These are phyloP conservation scores for Saraca asoca DNA, from an alignment of 331 rosid genomes.

Conservation along the genomic window DNA sequence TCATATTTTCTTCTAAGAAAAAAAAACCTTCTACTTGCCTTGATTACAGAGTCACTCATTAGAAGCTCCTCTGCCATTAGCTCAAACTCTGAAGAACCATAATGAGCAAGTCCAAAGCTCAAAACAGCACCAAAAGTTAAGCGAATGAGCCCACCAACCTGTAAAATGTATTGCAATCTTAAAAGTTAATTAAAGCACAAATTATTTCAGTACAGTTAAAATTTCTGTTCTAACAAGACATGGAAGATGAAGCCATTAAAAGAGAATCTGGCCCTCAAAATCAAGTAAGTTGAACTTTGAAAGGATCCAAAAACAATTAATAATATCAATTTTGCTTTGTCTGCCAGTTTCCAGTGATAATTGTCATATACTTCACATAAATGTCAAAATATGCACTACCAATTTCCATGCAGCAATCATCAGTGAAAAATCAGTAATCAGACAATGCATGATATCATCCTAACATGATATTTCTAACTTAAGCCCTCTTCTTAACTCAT, in stretches of 20 bases:
- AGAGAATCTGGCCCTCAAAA: conserved; percentile 20
- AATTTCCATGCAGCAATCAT: too few relatives aligned
- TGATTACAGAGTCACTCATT: conserved; percentile 92
- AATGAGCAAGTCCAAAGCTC: conserved; percentile 93
- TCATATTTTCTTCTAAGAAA: conserved; percentile 1
- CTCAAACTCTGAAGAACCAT: conserved; percentile 90
- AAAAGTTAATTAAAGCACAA: conserved; percentile 26
- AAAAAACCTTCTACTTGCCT: conserved; percentile 48
- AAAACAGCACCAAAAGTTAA: conserved; percentile 64
- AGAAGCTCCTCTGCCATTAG: conserved; percentile 97
- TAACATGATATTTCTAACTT: too few relatives aligned
- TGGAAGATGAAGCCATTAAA: conserved; percentile 8
- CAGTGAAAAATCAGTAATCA: too few relatives aligned
- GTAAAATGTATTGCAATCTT: conserved; percentile 12
- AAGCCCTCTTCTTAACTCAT: too few relatives aligned
- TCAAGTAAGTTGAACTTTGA: conserved; percentile 20
- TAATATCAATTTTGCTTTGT: conserved; percentile 1
- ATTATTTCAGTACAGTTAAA: conserved; percentile 17
- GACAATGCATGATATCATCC: too few relatives aligned
- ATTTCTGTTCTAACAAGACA: conserved; percentile 16
- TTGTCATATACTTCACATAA: neutral
- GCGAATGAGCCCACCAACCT: conserved; percentile 96
- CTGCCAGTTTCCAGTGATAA: conserved; percentile 24
- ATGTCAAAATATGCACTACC: too few relatives aligned
- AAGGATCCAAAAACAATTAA: conserved; percentile 19